Percentiles rank a stretch among this genome's conserved stretches.
Evolutionary conservation across 225 moss, liverwort and hornwort species (phyloP).

Genomic region (Marchantia polymorpha): DNA sequence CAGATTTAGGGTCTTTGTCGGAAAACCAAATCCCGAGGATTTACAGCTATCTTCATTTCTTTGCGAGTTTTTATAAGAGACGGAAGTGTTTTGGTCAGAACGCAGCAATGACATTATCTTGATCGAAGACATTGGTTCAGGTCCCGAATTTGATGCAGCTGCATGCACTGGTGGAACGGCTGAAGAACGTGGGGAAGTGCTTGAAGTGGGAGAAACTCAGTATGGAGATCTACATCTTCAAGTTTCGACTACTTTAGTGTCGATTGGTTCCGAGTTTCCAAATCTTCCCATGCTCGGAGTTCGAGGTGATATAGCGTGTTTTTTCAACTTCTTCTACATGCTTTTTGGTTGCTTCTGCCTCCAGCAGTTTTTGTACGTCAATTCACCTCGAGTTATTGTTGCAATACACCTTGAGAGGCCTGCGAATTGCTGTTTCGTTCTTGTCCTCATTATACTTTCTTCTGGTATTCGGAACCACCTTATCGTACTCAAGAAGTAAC

Average conservation of each 20-base stretch:
- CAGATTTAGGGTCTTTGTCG: not conserved
- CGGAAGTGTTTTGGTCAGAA: not conserved
- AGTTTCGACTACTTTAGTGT: conserved; percentile 80
- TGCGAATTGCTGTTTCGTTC: not conserved
- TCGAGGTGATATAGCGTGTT: conserved; percentile 41
- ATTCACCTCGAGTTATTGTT: not conserved
- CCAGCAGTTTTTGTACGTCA: not conserved
- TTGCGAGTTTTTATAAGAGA: no score
- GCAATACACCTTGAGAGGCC: not conserved
- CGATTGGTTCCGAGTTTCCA: conserved; percentile 76
- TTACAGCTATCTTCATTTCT: not conserved
- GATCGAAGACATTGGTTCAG: conserved; percentile 78
- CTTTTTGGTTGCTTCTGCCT: not conserved
- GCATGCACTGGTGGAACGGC: conserved; percentile 76
- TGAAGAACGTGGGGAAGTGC: conserved; percentile 81
- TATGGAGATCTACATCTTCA: conserved; percentile 91
- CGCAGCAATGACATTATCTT: not conserved
- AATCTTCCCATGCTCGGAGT: conserved; percentile 74
- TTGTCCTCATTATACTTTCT: not conserved
- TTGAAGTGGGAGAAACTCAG: conserved; percentile 84
- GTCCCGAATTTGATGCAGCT: conserved; percentile 71
- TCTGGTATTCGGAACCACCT: not conserved
- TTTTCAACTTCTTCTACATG: not conserved
- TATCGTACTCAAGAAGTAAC: not conserved
- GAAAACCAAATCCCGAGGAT: not conserved